These are phyloP conservation scores for Trypanosoma lewisi DNA, from an alignment of 208 protist genomes.

Conservation along the genomic window DNA sequence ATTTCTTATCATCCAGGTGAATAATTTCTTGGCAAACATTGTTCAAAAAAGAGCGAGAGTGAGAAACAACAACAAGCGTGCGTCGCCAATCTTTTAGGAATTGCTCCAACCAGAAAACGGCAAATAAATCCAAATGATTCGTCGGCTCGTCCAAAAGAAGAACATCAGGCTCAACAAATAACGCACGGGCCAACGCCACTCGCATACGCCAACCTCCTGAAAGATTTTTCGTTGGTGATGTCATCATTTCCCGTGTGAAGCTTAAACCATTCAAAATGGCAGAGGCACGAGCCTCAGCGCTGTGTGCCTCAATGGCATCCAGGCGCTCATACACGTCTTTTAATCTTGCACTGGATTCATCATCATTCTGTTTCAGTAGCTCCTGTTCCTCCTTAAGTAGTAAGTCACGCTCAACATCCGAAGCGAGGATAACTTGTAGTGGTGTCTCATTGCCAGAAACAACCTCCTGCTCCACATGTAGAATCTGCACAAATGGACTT, in stretches of 20 bases:
- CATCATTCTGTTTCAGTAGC: constrained; percentile 78
- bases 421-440: constrained; percentile 86
- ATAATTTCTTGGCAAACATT: constrained; percentile 94
- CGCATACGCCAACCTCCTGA: constrained; percentile 98
- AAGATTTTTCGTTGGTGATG: constrained; percentile 74
- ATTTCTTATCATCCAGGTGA: constrained; percentile 79
- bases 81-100: constrained; percentile 94
- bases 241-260: constrained; percentile 95
- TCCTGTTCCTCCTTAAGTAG: constrained; percentile 92
- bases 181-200: constrained; percentile 94
- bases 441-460: constrained; percentile 75
- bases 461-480: constrained; percentile 98
- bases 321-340: constrained; percentile 94
- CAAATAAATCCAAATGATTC: constrained; percentile 97
- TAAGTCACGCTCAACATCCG: constrained; percentile 91
- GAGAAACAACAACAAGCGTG: constrained; percentile 97
- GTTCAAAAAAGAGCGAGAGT: constrained; percentile 97
- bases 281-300: constrained; percentile 84
- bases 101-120: constrained; percentile 97
- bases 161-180: constrained; percentile 96
- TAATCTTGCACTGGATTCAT: constrained; percentile 75
- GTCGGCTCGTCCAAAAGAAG: constrained; percentile 97
- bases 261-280: constrained; percentile 91
- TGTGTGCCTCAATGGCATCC: constrained; percentile 95
- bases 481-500: constrained; percentile 95